These are phyloP conservation scores for Litchi chinensis DNA, from an alignment of 345 rosid species.

Conservation along the genomic window DNA sequence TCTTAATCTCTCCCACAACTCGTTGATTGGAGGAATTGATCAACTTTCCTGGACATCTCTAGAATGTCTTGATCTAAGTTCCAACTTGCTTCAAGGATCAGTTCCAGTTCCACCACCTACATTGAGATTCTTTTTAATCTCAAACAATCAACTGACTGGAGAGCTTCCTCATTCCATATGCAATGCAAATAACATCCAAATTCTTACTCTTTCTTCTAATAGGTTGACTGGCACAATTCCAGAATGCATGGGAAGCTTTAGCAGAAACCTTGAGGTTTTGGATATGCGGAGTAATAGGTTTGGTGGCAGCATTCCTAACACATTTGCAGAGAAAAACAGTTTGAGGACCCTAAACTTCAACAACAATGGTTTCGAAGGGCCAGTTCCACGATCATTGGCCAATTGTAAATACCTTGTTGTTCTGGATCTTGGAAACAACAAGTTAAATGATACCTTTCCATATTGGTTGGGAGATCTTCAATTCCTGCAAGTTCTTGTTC, in stretches of 20 bases:
- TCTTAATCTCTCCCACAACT: constrained; percentile 24
- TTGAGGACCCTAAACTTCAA: constrained; percentile 20
- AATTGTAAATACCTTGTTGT: constrained; percentile 23
- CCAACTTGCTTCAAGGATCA: constrained; percentile 22
- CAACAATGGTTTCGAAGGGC: constrained; percentile 25
- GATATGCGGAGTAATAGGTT: constrained; percentile 18
- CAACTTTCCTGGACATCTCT: not conserved
- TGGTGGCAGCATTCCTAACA: constrained; percentile 12
- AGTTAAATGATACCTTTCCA: constrained; percentile 29
- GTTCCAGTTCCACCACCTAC: constrained; percentile 15
- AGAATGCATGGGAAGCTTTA: constrained; percentile 14
- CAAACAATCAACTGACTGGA: constrained; percentile 21
- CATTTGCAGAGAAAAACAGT: not conserved
- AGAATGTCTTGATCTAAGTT: constrained; percentile 20
- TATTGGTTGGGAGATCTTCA: constrained; percentile 31
- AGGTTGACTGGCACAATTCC: constrained; percentile 28
- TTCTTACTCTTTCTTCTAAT: constrained; percentile 28
- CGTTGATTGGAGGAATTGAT: not conserved
- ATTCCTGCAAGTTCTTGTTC: constrained; percentile 21
- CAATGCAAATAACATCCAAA: not conserved
- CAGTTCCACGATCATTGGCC: constrained; percentile 18
- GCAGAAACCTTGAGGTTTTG: not conserved
- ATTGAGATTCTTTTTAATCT: not conserved
- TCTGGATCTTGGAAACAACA: constrained; percentile 34
- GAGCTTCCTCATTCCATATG: constrained; percentile 25